Evolutionary conservation across 148 eudicot species (phyloP).

Genomic region (Rhododendron henanense): DNA sequence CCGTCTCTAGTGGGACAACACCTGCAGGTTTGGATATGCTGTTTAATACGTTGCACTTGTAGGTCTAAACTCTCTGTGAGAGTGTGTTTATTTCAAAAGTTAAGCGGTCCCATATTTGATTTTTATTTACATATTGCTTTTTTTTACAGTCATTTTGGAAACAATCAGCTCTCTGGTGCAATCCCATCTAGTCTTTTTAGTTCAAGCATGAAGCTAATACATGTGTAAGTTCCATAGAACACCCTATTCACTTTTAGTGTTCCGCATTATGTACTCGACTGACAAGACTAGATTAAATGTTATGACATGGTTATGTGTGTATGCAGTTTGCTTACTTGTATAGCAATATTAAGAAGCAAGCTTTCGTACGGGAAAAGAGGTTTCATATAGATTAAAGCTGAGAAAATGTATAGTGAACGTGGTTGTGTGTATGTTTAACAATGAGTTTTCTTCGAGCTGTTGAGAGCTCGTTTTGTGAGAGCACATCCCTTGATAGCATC

Average conservation of each 20-base stretch:
- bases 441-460: background rate
- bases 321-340: conserved; percentile 19
- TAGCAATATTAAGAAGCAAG: background rate
- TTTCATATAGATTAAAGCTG: background rate
- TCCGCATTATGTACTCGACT: too few species aligned
- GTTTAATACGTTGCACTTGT: conserved; percentile 63
- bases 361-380: background rate
- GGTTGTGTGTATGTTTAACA: background rate
- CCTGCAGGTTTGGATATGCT: conserved; percentile 75
- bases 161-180: too few species aligned
- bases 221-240: too few species aligned
- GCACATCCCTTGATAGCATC: too few species aligned
- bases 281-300: too few species aligned
- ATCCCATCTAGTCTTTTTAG: too few species aligned
- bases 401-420: background rate
- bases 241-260: too few species aligned
- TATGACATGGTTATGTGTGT: too few species aligned
- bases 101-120: background rate
- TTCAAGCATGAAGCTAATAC: too few species aligned
- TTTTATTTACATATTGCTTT: too few species aligned
- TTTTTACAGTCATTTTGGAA: too few species aligned
- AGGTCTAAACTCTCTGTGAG: conserved; percentile 16
- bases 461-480: background rate
- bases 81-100: background rate
- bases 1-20: conserved; percentile 46